These are phyloP conservation scores for Apiospora sp. DNA, from an alignment of 2,329 filamentous ascomycete species.

Conservation along the genomic window DNA sequence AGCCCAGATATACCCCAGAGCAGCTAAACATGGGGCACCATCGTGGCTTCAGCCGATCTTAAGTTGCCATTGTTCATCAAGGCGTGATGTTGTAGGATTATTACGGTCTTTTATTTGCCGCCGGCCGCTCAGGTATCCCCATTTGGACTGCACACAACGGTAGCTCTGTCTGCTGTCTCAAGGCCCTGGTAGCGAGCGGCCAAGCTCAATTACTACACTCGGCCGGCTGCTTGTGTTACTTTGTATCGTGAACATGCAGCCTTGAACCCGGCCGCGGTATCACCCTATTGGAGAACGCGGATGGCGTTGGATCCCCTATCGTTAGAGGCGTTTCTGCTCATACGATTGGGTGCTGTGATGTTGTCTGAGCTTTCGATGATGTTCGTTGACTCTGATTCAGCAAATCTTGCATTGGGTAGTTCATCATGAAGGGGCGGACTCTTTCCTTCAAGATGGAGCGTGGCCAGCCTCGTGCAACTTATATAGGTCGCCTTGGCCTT, in stretches of 20 bases:
- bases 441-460: neutral
- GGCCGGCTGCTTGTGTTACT: slow-evolving; percentile 11
- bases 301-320: neutral
- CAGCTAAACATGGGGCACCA: neutral
- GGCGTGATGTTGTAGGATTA: neutral
- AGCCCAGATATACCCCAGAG: slow-evolving; percentile 9
- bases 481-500: slow-evolving; percentile 15
- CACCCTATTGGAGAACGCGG: slow-evolving; percentile 7
- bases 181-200: neutral
- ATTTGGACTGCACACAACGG: neutral
- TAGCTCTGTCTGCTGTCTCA: neutral
- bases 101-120: neutral
- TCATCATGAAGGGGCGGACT: neutral
- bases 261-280: slow-evolving; percentile 11
- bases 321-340: neutral
- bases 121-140: neutral
- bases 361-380: neutral
- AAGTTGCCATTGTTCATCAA: neutral
- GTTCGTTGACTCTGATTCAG: neutral
- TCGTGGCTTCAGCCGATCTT: slow-evolving; percentile 9
- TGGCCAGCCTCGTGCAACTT: slow-evolving; percentile 21
- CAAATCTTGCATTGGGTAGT: neutral
- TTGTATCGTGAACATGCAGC: slow-evolving; percentile 12
- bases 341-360: slow-evolving; percentile 9
- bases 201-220: neutral